Conservation (phyloP, 2,329 filamentous ascomycete genomes). For the Hypoxylon sp. region DNA sequence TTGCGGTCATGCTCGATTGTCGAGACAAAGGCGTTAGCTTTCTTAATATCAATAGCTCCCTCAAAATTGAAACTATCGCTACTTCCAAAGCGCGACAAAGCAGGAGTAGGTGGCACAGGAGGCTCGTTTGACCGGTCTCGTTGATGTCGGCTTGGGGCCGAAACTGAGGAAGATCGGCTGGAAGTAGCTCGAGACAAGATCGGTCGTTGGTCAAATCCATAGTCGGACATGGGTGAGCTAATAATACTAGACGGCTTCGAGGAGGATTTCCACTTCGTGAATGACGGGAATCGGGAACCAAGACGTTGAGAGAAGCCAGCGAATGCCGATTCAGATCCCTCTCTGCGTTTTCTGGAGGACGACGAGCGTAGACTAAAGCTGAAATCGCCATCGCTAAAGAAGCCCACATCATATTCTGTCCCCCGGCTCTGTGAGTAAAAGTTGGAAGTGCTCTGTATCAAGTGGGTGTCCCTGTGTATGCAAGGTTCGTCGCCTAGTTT, state of each 20-base stretch:
- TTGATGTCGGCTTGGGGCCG: constrained; percentile 62
- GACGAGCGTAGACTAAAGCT: constrained; percentile 53
- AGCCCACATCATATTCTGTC: constrained; percentile 72
- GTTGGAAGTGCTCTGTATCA: constrained; percentile 49
- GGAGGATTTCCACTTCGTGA: constrained; percentile 60
- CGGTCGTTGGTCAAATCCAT: constrained; percentile 79
- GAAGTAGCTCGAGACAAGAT: constrained; percentile 72
- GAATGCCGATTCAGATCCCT: constrained; percentile 66
- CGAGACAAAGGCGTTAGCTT: constrained; percentile 58
- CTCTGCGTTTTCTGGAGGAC: constrained; percentile 64
- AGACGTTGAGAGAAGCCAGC: constrained; percentile 71
- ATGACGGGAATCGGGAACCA: constrained; percentile 65
- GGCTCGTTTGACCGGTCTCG: constrained; percentile 59
- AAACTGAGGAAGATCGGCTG: constrained; percentile 81
- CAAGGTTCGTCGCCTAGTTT: constrained; percentile 70
- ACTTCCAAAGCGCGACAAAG: constrained; percentile 69
- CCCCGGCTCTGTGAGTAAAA: constrained; percentile 55
- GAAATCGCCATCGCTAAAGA: constrained; percentile 70
- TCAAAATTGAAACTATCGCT: constrained; percentile 61
- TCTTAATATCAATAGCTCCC: constrained; percentile 60
- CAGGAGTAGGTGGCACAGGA: constrained; percentile 67
- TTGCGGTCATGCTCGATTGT: constrained; percentile 66
- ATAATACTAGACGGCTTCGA: constrained; percentile 56
- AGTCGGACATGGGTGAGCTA: constrained; percentile 77
- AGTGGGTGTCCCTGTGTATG: constrained; percentile 61